phyloP scores from a whole-genome alignment of 2,329 filamentous ascomycete species.

The Alternaria longipes region DNA sequence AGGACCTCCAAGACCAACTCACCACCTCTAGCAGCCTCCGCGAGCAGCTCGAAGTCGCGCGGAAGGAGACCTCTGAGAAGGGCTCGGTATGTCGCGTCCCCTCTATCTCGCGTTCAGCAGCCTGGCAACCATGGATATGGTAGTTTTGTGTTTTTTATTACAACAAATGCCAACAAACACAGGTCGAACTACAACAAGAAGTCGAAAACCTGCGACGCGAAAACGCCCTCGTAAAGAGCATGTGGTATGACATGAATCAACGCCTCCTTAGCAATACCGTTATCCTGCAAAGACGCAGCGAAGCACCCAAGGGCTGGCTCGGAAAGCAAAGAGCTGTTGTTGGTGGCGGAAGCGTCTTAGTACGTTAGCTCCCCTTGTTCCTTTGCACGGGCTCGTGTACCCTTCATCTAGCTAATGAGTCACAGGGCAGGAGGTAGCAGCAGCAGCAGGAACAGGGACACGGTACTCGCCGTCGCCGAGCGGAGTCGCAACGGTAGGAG shows the following conservation, averaged over 20 bases:
- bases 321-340: constrained; percentile 75
- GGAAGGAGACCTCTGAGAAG: constrained; percentile 48
- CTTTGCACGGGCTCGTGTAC: not conserved
- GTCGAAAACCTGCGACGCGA: constrained; percentile 79
- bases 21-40: constrained; percentile 34
- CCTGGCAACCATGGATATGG: constrained; percentile 8
- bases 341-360: constrained; percentile 36
- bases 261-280: constrained; percentile 85
- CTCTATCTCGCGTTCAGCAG: not conserved
- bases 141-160: not conserved
- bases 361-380: constrained; percentile 23
- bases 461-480: not conserved
- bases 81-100: constrained; percentile 43
- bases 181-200: constrained; percentile 52
- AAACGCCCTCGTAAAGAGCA: constrained; percentile 79
- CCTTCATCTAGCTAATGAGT: not conserved
- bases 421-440: constrained; percentile 16
- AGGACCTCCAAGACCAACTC: constrained; percentile 48
- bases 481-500: not conserved
- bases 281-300: constrained; percentile 76
- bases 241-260: constrained; percentile 84
- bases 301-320: constrained; percentile 82
- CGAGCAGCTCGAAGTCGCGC: constrained; percentile 44
- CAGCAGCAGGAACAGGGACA: not conserved
- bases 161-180: constrained; percentile 3